These are phyloP conservation scores for Ochetophila trinervis DNA, from an alignment of 306 rosid genomes.

Conservation along the genomic window DNA sequence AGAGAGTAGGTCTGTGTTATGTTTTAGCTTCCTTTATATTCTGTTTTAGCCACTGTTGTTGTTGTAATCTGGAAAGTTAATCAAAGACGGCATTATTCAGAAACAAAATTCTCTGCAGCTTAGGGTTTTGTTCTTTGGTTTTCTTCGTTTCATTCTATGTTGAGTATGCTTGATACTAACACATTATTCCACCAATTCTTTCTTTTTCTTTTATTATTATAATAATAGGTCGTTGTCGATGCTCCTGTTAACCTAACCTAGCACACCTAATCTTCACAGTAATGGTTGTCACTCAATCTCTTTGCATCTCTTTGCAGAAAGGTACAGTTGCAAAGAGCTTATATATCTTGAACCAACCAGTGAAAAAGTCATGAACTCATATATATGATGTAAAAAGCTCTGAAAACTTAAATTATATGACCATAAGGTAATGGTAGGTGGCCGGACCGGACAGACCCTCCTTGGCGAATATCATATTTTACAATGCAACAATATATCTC, in stretches of 20 bases:
- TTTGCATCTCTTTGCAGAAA: neutral
- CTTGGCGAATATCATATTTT: neutral
- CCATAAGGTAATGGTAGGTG: neutral
- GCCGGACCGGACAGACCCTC: neutral
- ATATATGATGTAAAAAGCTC: neutral
- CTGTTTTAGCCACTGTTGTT: too few relatives aligned
- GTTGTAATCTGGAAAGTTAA: too few relatives aligned
- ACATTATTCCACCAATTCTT: neutral
- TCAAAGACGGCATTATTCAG: too few relatives aligned
- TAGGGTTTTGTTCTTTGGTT: too few relatives aligned
- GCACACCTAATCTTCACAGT: conserved; percentile 3
- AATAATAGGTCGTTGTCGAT: neutral
- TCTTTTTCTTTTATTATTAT: too few relatives aligned
- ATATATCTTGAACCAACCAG: conserved; percentile 1
- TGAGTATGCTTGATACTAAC: neutral
- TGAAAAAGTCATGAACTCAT: neutral
- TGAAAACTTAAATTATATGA: neutral
- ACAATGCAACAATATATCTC: too few relatives aligned
- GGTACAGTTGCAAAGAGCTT: neutral
- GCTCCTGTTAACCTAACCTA: neutral
- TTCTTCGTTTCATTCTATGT: too few relatives aligned
- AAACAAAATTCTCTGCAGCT: too few relatives aligned
- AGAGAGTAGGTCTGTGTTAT: too few relatives aligned
- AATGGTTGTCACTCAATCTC: neutral
- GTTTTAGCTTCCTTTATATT: too few relatives aligned